These are phyloP conservation scores for Decorospora gaudefroyi DNA, from an alignment of 2,329 filamentous ascomycete species.

Conservation along the genomic window DNA sequence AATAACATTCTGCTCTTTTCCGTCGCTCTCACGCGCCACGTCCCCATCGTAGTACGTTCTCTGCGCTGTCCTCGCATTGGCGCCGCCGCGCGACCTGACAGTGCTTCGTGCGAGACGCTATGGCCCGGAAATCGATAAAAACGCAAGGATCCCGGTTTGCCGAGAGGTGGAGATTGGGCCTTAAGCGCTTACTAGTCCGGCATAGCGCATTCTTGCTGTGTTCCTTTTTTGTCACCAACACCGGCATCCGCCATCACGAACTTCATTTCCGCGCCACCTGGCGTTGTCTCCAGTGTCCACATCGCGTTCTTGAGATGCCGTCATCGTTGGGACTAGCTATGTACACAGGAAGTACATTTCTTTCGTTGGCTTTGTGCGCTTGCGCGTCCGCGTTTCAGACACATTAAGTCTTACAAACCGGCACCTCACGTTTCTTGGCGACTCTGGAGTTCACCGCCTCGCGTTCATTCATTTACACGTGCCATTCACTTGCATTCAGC, in stretches of 20 bases:
- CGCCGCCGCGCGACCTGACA: slow-evolving; percentile 12
- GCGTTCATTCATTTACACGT: slow-evolving; percentile 15
- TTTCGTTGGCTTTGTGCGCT: background rate
- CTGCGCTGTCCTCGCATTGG: slow-evolving; percentile 5
- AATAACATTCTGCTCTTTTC: slow-evolving; percentile 6
- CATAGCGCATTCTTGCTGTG: slow-evolving; percentile 12
- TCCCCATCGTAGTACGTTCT: slow-evolving; percentile 3
- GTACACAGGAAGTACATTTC: no score
- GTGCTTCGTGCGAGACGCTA: slow-evolving; percentile 13
- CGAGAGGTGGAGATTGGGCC: slow-evolving; percentile 27
- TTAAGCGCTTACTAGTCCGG: slow-evolving; percentile 11
- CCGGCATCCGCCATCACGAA: slow-evolving; percentile 11
- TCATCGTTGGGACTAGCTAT: slow-evolving; percentile 11
- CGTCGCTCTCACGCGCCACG: slow-evolving; percentile 3
- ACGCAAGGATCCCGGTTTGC: slow-evolving; percentile 13
- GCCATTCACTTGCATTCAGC: slow-evolving; percentile 16
- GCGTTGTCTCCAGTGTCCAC: no score
- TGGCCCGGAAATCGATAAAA: slow-evolving; percentile 22
- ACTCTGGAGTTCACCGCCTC: slow-evolving; percentile 11
- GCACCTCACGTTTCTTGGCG: background rate
- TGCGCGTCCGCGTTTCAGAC: slow-evolving; percentile 5
- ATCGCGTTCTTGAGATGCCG: slow-evolving; percentile 9
- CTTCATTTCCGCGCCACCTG: slow-evolving; percentile 34
- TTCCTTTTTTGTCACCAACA: slow-evolving; percentile 15
- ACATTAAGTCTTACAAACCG: slow-evolving; percentile 1